Evolutionary conservation across 495 filamentous ascomycete species (phyloP).

Genomic region (Elasticomyces elasticus): DNA sequence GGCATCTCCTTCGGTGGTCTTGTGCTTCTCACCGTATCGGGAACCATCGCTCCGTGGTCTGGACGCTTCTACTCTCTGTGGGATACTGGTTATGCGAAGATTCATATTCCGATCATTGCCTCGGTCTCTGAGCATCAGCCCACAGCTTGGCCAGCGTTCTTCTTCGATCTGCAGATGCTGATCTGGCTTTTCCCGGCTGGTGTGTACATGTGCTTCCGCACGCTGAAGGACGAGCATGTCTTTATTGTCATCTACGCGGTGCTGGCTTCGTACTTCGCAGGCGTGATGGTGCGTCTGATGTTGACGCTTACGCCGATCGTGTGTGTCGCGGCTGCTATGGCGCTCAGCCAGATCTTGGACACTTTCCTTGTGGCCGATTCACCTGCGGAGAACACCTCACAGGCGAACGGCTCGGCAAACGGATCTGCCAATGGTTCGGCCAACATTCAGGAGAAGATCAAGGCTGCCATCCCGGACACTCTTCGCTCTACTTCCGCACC

Average conservation of each 20-base stretch:
- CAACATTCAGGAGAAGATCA: constrained; percentile 30
- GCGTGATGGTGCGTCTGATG: constrained; percentile 99
- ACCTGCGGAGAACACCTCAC: constrained; percentile 3
- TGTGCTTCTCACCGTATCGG: constrained; percentile 71
- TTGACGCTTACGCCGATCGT: constrained; percentile 93
- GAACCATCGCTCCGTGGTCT: constrained; percentile 94
- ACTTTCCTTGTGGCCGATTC: constrained; percentile 54
- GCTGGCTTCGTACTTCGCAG: constrained; percentile 92
- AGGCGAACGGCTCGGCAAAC: constrained; percentile 35
- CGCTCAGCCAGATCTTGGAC: constrained; percentile 79
- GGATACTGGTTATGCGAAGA: constrained; percentile 99
- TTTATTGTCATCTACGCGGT: constrained; percentile 96
- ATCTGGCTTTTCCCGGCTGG: constrained; percentile 99
- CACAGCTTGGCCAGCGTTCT: constrained; percentile 99
- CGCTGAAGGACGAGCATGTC: constrained; percentile 90
- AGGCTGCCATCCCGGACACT: constrained; percentile 32
- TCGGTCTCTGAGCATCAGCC: constrained; percentile 99
- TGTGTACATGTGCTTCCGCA: constrained; percentile 95
- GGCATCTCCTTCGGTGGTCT: constrained; percentile 63
- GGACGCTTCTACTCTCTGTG: constrained; percentile 99
- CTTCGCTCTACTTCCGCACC: constrained; percentile 65
- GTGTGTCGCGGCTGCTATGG: constrained; percentile 87
- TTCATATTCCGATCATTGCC: constrained; percentile 98
- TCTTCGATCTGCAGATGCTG: constrained; percentile 95
- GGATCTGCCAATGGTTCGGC: constrained; percentile 38